These are phyloP conservation scores for Lophium mytilinum DNA, from an alignment of 495 filamentous ascomycete species.

Conservation along the genomic window DNA sequence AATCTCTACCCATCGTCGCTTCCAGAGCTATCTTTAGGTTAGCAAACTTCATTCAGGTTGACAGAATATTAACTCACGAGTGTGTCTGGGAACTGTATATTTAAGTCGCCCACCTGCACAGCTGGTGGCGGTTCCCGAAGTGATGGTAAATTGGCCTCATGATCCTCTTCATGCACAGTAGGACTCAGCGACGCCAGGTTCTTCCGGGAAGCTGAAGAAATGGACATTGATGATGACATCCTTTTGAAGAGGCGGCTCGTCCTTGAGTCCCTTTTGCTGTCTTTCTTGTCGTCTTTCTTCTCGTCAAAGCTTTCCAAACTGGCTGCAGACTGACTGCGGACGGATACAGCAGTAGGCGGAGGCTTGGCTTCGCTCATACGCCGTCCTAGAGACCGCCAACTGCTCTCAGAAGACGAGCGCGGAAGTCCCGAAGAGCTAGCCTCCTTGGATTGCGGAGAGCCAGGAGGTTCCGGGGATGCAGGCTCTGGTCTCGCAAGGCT, in stretches of 20 bases:
- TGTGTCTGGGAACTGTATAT: conserved; percentile 88
- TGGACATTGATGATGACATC: conserved; percentile 39
- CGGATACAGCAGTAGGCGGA: conserved; percentile 30
- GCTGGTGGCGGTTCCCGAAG: conserved; percentile 38
- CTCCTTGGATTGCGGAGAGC: conserved; percentile 32
- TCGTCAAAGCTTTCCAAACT: conserved; percentile 36
- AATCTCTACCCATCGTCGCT: conserved; percentile 71
- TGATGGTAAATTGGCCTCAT: conserved; percentile 22
- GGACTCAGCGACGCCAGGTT: conserved; percentile 39
- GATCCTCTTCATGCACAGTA: conserved; percentile 53
- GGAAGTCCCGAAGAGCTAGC: conserved; percentile 20
- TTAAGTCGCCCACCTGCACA: conserved; percentile 62
- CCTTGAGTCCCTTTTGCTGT: conserved; percentile 55
- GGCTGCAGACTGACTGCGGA: conserved; percentile 34
- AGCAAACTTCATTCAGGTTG: neutral
- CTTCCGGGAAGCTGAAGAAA: conserved; percentile 55
- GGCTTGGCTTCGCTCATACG: conserved; percentile 33
- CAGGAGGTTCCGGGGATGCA: conserved; percentile 36
- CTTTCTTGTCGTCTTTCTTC: conserved; percentile 32
- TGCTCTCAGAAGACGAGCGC: conserved; percentile 32
- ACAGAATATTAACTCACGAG: conserved; percentile 38
- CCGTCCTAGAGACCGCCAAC: conserved; percentile 35
- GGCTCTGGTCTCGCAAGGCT: conserved; percentile 23
- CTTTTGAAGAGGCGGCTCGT: conserved; percentile 71
- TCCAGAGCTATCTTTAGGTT: conserved; percentile 57